Evolutionary conservation across 208 protist genomes (phyloP).

Genomic region (Herpetomonas tarakana): DNA sequence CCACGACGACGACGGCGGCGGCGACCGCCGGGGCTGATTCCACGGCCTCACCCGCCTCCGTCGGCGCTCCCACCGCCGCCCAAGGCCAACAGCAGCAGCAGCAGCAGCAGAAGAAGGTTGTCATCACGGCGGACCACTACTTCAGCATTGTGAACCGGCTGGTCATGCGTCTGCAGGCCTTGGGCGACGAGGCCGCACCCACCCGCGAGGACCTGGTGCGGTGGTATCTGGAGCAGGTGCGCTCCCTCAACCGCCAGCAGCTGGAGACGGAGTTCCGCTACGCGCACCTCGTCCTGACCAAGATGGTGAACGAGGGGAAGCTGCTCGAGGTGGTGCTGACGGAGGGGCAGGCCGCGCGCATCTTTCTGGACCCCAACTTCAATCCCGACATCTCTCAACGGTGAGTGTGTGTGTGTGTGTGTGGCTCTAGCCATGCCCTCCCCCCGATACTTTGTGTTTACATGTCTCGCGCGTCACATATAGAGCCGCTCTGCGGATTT

Average conservation of each 20-base stretch:
- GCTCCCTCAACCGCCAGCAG: constrained; percentile 65
- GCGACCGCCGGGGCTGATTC: not conserved
- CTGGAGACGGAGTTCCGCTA: constrained; percentile 81
- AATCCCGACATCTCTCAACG: constrained; percentile 59
- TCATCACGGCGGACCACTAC: constrained; percentile 85
- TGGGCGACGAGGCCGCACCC: constrained; percentile 68
- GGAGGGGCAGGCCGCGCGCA: constrained; percentile 48
- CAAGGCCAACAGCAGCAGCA: constrained; percentile 4
- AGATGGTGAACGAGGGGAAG: constrained; percentile 81
- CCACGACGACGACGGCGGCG: constrained; percentile 2
- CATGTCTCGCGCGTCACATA: no score
- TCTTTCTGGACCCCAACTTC: constrained; percentile 90
- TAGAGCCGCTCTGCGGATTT: no score
- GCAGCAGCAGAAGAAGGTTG: constrained; percentile 30
- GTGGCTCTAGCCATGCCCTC: no score
- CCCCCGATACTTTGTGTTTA: no score
- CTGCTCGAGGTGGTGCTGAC: constrained; percentile 77
- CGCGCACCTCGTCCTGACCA: constrained; percentile 73
- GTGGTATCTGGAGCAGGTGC: constrained; percentile 90
- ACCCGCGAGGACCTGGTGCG: constrained; percentile 76
- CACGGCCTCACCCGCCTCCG: constrained; percentile 1
- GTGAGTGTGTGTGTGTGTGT: no score
- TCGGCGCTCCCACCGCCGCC: constrained; percentile 1
- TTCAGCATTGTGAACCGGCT: constrained; percentile 85
- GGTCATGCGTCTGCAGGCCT: constrained; percentile 51